A percentile compares a stretch with the other conserved stretches of the same genome.
These are phyloP conservation scores for Paxillus rubicundulus DNA, from an alignment of 768 basidiomycete species.

Conservation along the genomic window DNA sequence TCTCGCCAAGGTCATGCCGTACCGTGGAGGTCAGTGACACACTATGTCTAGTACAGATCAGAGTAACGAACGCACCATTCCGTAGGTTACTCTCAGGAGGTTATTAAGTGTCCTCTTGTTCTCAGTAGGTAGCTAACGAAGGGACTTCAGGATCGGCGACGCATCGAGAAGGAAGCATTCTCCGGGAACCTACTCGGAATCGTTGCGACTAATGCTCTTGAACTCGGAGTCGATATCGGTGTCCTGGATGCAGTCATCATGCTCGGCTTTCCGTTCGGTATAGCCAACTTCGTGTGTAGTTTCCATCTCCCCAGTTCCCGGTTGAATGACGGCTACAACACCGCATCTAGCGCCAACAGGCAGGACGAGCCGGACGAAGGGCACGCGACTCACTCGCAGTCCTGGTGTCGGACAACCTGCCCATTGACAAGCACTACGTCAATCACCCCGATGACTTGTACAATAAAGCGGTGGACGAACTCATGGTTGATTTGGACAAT, in stretches of 20 bases:
- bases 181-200: conserved; percentile 80
- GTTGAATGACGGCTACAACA: not conserved
- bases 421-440: conserved; percentile 75
- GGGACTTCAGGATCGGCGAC: conserved; percentile 63
- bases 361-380: conserved; percentile 82
- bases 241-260: conserved; percentile 87
- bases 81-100: conserved; percentile 72
- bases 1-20: conserved; percentile 71
- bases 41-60: not conserved
- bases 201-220: conserved; percentile 86
- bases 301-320: not conserved
- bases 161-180: conserved; percentile 85
- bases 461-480: conserved; percentile 55
- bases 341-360: conserved; percentile 71
- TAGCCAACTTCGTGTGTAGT: conserved; percentile 73
- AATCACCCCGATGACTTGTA: conserved; percentile 70
- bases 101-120: conserved; percentile 21
- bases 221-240: conserved; percentile 90
- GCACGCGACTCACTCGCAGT: conserved; percentile 76
- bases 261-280: conserved; percentile 76
- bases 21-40: conserved; percentile 65
- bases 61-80: not conserved
- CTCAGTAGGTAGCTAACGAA: not conserved
- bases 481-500: conserved; percentile 71
- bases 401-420: conserved; percentile 63